Conservation (phyloP, 306 rosid genomes). For the Casuarina equisetifolia region DNA sequence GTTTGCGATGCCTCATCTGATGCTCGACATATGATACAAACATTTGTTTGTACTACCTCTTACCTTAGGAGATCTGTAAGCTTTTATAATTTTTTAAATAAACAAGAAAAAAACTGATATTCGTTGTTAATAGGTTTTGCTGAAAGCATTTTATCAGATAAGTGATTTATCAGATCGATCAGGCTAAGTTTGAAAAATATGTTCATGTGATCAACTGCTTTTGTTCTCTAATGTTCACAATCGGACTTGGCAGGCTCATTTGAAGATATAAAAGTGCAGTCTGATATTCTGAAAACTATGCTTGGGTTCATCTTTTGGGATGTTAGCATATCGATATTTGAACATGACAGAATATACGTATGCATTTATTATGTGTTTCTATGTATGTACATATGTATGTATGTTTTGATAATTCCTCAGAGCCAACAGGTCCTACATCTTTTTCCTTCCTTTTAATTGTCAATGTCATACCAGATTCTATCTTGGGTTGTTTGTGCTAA, state of each 20-base stretch:
- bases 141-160: neutral
- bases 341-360: too few relatives aligned
- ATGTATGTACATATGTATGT: neutral
- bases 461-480: neutral
- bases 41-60: neutral
- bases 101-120: slow-evolving; percentile 6
- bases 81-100: slow-evolving; percentile 5
- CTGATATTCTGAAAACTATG: neutral
- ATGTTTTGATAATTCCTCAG: neutral
- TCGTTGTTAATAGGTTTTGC: slow-evolving; percentile 7
- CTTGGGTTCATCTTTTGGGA: neutral
- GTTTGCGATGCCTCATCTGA: neutral
- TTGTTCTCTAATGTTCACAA: neutral
- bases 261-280: neutral
- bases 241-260: neutral
- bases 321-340: neutral
- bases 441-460: neutral
- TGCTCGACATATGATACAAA: neutral
- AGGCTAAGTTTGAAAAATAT: neutral
- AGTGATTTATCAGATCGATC: neutral
- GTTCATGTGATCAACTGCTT: neutral
- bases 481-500: neutral
- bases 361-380: neutral
- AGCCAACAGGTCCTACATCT: neutral
- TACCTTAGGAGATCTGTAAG: neutral